Evolutionary conservation across 345 rosid species (phyloP).

Genomic region (Gossypium arboreum): DNA sequence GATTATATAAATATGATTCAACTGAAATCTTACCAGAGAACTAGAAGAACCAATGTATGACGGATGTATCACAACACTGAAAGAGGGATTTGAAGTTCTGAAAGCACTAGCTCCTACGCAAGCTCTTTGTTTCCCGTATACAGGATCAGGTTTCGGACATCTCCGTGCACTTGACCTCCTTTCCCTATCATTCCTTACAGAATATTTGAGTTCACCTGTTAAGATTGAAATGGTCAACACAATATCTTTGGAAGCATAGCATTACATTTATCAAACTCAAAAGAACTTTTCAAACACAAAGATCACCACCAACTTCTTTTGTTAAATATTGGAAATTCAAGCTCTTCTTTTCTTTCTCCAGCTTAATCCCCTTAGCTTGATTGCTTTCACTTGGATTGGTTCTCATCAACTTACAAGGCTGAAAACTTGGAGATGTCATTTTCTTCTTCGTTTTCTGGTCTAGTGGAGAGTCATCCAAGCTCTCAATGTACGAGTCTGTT

Average conservation of each 20-base stretch:
- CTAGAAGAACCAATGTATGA: not conserved
- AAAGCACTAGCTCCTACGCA: not conserved
- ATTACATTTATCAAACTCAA: not conserved
- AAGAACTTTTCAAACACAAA: not conserved
- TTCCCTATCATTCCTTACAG: not conserved
- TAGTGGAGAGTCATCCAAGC: not conserved
- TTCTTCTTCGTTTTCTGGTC: not conserved
- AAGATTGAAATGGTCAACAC: not conserved
- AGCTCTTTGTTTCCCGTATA: not conserved
- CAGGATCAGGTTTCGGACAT: not conserved
- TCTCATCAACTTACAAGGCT: not conserved
- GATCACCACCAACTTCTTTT: not conserved
- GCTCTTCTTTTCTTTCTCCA: not conserved
- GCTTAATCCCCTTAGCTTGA: not conserved
- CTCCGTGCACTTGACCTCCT: not conserved
- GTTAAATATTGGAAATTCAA: not conserved
- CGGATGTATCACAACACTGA: not conserved
- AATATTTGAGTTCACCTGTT: not conserved
- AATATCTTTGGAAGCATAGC: not conserved
- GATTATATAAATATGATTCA: not conserved
- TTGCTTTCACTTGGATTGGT: not conserved
- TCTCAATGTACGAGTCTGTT: not conserved
- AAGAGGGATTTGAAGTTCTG: constrained; percentile 7
- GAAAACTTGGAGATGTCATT: not conserved
- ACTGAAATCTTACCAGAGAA: not conserved